phyloP scores from a whole-genome alignment of 371 early-diverging fungal genomes.

The Zopfochytrium polystomum region DNA sequence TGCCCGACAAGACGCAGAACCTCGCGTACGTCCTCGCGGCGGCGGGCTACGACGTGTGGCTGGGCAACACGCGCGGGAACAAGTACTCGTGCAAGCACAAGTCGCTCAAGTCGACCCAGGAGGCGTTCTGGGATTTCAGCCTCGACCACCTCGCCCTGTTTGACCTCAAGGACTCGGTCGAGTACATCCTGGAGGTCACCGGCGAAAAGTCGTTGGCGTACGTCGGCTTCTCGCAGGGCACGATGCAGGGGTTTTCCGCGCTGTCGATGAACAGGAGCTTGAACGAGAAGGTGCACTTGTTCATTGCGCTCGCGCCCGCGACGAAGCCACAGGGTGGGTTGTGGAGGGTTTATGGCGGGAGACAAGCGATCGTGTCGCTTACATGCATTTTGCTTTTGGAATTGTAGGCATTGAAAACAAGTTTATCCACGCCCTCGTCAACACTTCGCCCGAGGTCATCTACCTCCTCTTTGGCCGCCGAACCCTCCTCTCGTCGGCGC shows the following conservation, averaged over 20 bases:
- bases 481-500: slow-evolving; percentile 69
- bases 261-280: slow-evolving; percentile 76
- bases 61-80: slow-evolving; percentile 94
- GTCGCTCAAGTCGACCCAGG: slow-evolving; percentile 60
- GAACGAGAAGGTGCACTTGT: slow-evolving; percentile 65
- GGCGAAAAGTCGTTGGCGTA: slow-evolving; percentile 78
- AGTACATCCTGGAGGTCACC: slow-evolving; percentile 77
- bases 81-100: slow-evolving; percentile 90
- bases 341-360: neutral
- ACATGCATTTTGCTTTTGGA: slow-evolving; percentile 36
- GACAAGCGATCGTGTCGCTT: neutral
- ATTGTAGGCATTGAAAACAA: slow-evolving; percentile 61
- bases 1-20: slow-evolving; percentile 55
- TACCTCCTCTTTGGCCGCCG: slow-evolving; percentile 90
- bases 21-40: slow-evolving; percentile 57
- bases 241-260: slow-evolving; percentile 87
- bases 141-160: slow-evolving; percentile 85
- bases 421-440: slow-evolving; percentile 75
- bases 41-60: slow-evolving; percentile 93
- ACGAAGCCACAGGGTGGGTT: slow-evolving; percentile 71
- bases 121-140: slow-evolving; percentile 90
- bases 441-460: slow-evolving; percentile 82
- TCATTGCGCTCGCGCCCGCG: slow-evolving; percentile 90
- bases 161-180: slow-evolving; percentile 81
- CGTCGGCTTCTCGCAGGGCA: slow-evolving; percentile 95